Percentiles rank a stretch among this genome's conserved stretches.
These are phyloP conservation scores for Trichomonas vaginalis DNA, from an alignment of 208 protist genomes.

Conservation along the genomic window DNA sequence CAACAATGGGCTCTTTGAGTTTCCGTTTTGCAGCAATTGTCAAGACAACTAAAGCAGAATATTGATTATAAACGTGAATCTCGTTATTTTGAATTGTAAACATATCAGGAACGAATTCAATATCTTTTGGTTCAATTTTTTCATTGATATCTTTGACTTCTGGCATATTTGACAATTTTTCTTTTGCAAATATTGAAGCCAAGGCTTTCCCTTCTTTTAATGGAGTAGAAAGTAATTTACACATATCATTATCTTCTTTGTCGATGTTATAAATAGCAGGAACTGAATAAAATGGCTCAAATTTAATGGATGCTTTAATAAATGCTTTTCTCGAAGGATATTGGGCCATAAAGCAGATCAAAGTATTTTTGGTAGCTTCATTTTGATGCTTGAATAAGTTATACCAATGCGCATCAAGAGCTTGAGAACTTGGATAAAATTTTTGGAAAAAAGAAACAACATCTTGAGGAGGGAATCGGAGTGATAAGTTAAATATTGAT, in stretches of 20 bases:
- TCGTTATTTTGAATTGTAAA: neutral
- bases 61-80: neutral
- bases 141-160: neutral
- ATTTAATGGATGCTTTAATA: neutral
- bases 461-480: neutral
- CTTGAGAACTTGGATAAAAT: neutral
- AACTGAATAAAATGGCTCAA: neutral
- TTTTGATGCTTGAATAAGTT: neutral
- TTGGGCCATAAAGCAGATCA: neutral
- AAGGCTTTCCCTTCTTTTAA: neutral
- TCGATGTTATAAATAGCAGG: neutral
- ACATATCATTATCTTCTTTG: neutral
- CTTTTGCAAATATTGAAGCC: neutral
- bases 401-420: neutral
- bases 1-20: neutral
- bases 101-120: neutral
- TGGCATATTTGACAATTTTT: neutral
- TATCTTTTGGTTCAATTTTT: neutral
- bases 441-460: neutral
- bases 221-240: neutral
- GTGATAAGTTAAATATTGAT: neutral
- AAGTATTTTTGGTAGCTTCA: neutral
- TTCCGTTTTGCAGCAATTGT: neutral
- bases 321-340: neutral
- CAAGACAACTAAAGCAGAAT: neutral